Percentiles rank a stretch among this genome's conserved stretches.
These are phyloP conservation scores for Phytophthora syringae DNA, from an alignment of 352 stramenopile genomes.

Conservation along the genomic window DNA sequence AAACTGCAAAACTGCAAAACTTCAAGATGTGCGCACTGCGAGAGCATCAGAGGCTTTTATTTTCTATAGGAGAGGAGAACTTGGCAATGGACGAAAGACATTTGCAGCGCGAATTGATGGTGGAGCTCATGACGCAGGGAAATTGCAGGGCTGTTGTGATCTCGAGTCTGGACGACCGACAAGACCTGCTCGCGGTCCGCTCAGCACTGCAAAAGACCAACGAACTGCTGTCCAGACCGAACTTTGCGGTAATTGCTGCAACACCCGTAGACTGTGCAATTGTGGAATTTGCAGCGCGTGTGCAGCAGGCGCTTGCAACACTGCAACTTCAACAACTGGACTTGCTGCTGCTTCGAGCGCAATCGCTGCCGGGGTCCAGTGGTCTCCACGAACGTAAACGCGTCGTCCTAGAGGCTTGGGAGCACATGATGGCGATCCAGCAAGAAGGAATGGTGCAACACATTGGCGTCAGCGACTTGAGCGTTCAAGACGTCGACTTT, in stretches of 20 bases:
- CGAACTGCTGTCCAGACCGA: constrained; percentile 29
- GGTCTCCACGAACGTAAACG: constrained; percentile 47
- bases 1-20: too few relatives aligned
- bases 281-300: constrained; percentile 22
- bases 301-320: constrained; percentile 39
- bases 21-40: constrained; percentile 48
- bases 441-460: constrained; percentile 39
- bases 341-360: constrained; percentile 47
- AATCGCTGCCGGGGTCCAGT: constrained; percentile 13
- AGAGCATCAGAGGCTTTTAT: constrained; percentile 56
- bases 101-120: constrained; percentile 35
- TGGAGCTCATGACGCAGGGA: constrained; percentile 32
- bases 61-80: constrained; percentile 39
- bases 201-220: constrained; percentile 40
- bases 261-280: constrained; percentile 30
- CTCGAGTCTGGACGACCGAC: constrained; percentile 35
- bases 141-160: constrained; percentile 51
- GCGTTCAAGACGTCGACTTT: constrained; percentile 66
- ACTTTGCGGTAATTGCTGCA: constrained; percentile 37
- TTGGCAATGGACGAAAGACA: constrained; percentile 5
- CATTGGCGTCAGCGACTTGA: constrained; percentile 57
- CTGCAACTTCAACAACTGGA: constrained; percentile 51
- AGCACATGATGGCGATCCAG: constrained; percentile 45
- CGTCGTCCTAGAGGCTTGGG: constrained; percentile 53
- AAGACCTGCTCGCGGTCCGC: constrained; percentile 34